Evolutionary conservation across 306 rosid genomes (phyloP), one percentile per base, ranked within the genome.

Genomic region (Nissolia schottii): DNA sequence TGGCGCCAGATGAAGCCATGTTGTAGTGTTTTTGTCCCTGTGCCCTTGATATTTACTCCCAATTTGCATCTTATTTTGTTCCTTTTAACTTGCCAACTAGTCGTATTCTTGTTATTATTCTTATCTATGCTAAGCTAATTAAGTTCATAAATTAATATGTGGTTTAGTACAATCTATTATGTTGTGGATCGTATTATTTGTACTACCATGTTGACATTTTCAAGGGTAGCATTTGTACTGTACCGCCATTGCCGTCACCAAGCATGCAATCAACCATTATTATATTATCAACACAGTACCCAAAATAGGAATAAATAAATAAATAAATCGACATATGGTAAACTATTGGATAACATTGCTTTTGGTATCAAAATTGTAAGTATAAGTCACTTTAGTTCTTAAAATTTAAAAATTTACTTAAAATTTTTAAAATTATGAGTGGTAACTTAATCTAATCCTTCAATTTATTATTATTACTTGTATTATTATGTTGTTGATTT

Each of bases 1-100:
- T 2, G 12, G 6, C 54, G 6, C 7, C 5, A 19, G 56, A 78
- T 58, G 68, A 71, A 80, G 82, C 85, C 87, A 84, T 85, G 53
- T 63, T 18, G 25, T 45, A 18, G 7, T 16, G 6, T 32, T 6
- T 7, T 27, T 28, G 4, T 37, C 19, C 19, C 19, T 20, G 28
- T 6, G 50, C 12, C 22, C 11, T 61, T 20, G 31, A 9, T 19
- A 22, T 62, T 37, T 10, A 16, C 13, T 16, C n/a, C 0, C 15
- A 16, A 15, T 45, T 4, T 45, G n/a, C 6, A 23, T 54, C 9
- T 10, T 25, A 27, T 5, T 10, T 56, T 27, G 22, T 55, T 55
- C 18, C 34, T 55, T 24, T 55, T 25, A 55, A 55, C 31, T 18
- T 25, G 61, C 25, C 19, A 12, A 6, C 11, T 6, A 51, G 57